These are phyloP conservation scores for Pyrenochaeta sp. DNA, from an alignment of 2,329 filamentous ascomycete species.

Conservation along the genomic window DNA sequence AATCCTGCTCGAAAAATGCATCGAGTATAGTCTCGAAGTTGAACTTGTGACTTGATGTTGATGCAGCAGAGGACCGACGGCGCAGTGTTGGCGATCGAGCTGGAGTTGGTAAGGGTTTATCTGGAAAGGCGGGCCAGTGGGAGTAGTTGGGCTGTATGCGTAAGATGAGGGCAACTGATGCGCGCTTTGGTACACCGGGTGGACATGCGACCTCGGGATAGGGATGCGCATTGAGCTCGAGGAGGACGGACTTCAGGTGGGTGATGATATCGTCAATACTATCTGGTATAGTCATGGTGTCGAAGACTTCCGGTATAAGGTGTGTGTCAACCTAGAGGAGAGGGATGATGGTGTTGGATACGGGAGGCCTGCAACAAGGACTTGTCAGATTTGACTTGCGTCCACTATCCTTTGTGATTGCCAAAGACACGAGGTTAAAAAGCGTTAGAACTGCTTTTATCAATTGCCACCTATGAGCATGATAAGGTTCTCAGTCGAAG, in stretches of 20 bases:
- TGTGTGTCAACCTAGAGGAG: not conserved
- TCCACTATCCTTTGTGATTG: not conserved
- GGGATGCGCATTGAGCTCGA: constrained; percentile 54
- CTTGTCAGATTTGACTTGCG: not conserved
- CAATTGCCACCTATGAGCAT: not conserved
- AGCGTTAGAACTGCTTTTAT: not conserved
- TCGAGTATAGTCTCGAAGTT: constrained; percentile 56
- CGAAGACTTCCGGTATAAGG: not conserved
- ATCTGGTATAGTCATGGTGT: constrained; percentile 28
- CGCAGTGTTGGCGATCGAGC: constrained; percentile 27
- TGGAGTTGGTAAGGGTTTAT: constrained; percentile 24
- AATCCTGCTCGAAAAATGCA: constrained; percentile 69
- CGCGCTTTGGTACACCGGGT: constrained; percentile 63
- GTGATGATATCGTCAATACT: constrained; percentile 43
- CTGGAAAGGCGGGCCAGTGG: constrained; percentile 57
- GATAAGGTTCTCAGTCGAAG: not conserved
- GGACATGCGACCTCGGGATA: constrained; percentile 61
- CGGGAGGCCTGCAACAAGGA: constrained; percentile 1
- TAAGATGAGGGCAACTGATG: constrained; percentile 72
- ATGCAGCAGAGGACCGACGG: constrained; percentile 37
- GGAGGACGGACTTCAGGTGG: constrained; percentile 54
- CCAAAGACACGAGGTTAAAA: not conserved
- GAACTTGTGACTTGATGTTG: constrained; percentile 32
- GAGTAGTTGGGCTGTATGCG: constrained; percentile 67
- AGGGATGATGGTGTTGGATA: not conserved